Base-by-base conservation (phyloP, 805 yeast species). In the Yamadazyma laniorum region DNA sequence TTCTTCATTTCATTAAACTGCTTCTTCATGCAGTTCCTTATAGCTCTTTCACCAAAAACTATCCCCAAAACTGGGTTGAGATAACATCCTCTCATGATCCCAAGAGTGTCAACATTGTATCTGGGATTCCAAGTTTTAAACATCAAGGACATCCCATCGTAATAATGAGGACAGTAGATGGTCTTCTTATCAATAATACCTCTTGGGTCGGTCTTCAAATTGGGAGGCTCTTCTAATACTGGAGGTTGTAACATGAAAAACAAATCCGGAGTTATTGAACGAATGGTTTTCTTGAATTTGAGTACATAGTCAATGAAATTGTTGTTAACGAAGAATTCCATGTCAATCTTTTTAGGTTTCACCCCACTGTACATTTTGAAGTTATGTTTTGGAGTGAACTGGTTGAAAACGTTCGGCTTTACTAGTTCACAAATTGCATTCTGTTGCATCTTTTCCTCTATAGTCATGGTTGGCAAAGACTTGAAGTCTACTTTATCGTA, bases 101-200 rank as follows among this genome's bases (percentile, higher is more conserved):
- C 97, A 19, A 88, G 61, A 0, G 96, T 88, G 53, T 93, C 95
- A 7, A 90, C 95, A 52, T 91, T 91, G 61, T 82, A 84, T 33
- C 59, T 63, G 23, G 79, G 68, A 53, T 85, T 86, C 99, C 99
- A 93, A 4, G 82, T 77, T 61, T 89, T 88, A 59, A 85, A 84
- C 90, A 93, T 82, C 25, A 91, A 65, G 1, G 97, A 85, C 80
- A 91, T 75, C 0, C 98, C 99, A 58, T 91, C 99, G 56, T 91
- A 91, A 58, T 82, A 91, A 61, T 91, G 99, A 2, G 95, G 93
- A 14, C 95, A 80, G 50, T 81, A 82, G 1, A 85, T 79, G 0
- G 91, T 81, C 35, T 74, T 75, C 1, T 66, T 56, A 51, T 85
- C 93, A 11, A 84, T 55, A n/a, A 80, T 54, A 3, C 66, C 55